A percentile compares a stretch with the other conserved stretches of the same genome.
Evolutionary conservation across 352 stramenopile species (phyloP).

Genomic region (Phytopythium aichiense): DNA sequence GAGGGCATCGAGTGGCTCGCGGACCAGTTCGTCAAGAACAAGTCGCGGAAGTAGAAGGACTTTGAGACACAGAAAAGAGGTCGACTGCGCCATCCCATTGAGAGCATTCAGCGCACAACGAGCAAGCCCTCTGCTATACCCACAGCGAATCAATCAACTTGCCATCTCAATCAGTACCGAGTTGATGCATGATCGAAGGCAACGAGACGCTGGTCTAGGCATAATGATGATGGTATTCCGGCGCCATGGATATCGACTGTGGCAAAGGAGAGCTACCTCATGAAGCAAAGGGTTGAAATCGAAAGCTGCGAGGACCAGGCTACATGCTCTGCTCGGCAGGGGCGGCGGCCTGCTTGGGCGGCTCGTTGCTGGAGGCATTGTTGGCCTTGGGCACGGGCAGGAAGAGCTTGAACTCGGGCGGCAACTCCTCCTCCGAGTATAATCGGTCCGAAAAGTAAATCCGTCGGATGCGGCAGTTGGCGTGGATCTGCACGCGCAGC

Average conservation of each 20-base stretch:
- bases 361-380: constrained; percentile 32
- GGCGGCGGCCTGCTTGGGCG: constrained; percentile 36
- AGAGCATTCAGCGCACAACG: too few species aligned
- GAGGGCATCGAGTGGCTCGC: constrained; percentile 83
- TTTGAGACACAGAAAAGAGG: neutral
- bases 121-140: too few species aligned
- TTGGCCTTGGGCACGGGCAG: constrained; percentile 91
- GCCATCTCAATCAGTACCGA: too few species aligned
- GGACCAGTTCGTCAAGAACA: constrained; percentile 62
- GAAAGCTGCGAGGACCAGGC: neutral
- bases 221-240: too few species aligned
- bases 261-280: neutral
- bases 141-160: too few species aligned
- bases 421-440: constrained; percentile 97
- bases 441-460: constrained; percentile 98
- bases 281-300: neutral
- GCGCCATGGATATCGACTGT: too few species aligned
- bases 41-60: constrained; percentile 41
- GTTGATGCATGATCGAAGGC: too few species aligned
- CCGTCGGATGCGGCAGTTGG: constrained; percentile 95
- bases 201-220: too few species aligned
- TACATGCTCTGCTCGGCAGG: constrained; percentile 42
- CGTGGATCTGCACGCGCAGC: constrained; percentile 96
- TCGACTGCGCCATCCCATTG: neutral
- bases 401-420: constrained; percentile 97